These are phyloP conservation scores for Pelargonium australe DNA, from an alignment of 441 rosid genomes.

Conservation along the genomic window DNA sequence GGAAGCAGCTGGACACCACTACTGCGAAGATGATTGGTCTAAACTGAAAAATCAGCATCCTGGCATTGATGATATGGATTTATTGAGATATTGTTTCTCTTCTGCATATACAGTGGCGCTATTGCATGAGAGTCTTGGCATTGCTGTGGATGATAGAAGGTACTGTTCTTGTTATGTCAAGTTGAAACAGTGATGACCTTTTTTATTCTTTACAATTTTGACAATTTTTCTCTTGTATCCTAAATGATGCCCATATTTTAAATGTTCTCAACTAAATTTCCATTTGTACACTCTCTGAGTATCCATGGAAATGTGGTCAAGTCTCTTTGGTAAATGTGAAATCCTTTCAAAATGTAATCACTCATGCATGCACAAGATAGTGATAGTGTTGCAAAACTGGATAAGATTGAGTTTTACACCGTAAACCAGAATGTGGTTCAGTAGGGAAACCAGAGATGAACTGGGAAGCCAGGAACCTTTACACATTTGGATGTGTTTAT, in stretches of 20 bases:
- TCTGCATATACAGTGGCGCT: slow-evolving; percentile 50
- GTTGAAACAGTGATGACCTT: neutral
- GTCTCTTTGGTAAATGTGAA: neutral
- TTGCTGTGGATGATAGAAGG: slow-evolving; percentile 43
- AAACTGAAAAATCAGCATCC: slow-evolving; percentile 25
- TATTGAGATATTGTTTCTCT: slow-evolving; percentile 56
- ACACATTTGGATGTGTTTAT: neutral
- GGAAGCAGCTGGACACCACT: slow-evolving; percentile 35
- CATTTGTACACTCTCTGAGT: neutral
- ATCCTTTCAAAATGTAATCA: neutral
- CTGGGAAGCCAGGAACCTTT: neutral
- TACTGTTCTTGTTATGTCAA: slow-evolving; percentile 10
- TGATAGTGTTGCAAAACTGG: neutral
- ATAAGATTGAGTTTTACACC: neutral
- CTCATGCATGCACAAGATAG: neutral
- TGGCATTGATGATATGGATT: slow-evolving; percentile 32
- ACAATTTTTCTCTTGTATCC: neutral
- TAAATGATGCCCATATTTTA: neutral
- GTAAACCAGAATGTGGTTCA: neutral
- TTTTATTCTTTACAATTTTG: neutral
- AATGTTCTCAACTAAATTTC: neutral
- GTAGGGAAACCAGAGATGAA: neutral
- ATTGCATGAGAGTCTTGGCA: slow-evolving; percentile 52
- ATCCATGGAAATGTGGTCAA: neutral
- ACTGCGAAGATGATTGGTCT: slow-evolving; percentile 37